Evolutionary conservation across 2,329 filamentous ascomycete species (phyloP).

Genomic region (Calycina herbarum): DNA sequence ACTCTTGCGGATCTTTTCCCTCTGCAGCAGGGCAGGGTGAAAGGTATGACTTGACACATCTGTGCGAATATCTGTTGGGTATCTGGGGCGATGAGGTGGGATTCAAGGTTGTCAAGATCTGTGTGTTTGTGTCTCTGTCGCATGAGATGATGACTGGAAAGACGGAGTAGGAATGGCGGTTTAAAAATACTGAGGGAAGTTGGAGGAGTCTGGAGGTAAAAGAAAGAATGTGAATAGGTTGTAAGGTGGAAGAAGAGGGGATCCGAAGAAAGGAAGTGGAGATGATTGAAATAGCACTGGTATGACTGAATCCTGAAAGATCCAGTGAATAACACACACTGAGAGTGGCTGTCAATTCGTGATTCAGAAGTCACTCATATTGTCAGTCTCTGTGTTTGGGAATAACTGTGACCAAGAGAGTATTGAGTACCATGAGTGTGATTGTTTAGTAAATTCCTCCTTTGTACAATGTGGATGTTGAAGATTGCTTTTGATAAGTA

Average conservation of each 20-base stretch:
- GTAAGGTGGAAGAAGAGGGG: background rate
- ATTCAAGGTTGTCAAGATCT: background rate
- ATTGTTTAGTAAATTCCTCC: constrained; percentile 18
- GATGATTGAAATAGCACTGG: background rate
- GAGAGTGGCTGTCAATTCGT: background rate
- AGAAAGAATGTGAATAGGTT: constrained; percentile 7
- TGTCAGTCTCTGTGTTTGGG: constrained; percentile 1
- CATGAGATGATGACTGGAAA: background rate
- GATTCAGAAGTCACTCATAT: background rate
- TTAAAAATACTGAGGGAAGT: background rate
- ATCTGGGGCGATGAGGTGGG: background rate
- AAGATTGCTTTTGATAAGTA: background rate
- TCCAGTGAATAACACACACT: constrained; percentile 2
- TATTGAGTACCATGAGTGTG: constrained; percentile 4
- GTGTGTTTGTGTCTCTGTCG: background rate
- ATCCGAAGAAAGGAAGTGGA: background rate
- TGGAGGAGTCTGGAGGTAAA: background rate
- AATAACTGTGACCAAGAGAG: constrained; percentile 6
- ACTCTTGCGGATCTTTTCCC: constrained; percentile 1
- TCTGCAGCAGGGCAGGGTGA: constrained; percentile 30
- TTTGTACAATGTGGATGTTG: background rate
- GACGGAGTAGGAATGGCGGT: background rate
- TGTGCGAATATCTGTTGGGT: constrained; percentile 1
- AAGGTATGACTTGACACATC: constrained; percentile 33
- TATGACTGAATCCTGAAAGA: background rate